Evolutionary conservation across 768 basidiomycete genomes (phyloP).

Genomic region (Lactifluus pinguis): DNA sequence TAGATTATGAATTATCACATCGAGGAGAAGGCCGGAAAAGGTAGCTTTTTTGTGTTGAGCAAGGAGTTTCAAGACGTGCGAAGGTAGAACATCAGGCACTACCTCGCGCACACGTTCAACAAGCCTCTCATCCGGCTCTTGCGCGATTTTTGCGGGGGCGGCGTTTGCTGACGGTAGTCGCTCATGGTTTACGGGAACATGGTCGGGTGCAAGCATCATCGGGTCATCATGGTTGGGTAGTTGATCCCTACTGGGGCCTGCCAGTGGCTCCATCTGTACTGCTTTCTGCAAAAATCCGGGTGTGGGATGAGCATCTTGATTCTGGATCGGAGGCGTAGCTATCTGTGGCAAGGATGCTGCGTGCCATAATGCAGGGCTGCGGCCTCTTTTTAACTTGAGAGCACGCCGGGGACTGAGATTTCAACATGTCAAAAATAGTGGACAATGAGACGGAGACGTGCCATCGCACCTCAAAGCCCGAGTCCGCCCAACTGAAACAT

Average conservation of each 20-base stretch:
- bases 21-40: conserved; percentile 34
- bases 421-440: neutral
- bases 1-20: conserved; percentile 48
- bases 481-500: neutral
- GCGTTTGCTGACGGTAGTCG: neutral
- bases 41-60: conserved; percentile 33
- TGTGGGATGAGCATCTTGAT: neutral
- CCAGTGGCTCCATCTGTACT: neutral
- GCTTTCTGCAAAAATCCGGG: neutral
- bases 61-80: conserved; percentile 43
- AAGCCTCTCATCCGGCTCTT: conserved; percentile 21
- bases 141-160: neutral
- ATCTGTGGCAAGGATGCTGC: neutral
- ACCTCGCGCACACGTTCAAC: conserved; percentile 55
- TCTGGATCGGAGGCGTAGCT: neutral
- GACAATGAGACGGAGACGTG: neutral
- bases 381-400: neutral
- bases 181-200: neutral
- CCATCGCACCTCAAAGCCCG: conserved; percentile 4
- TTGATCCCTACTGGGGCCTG: neutral
- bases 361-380: neutral
- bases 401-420: neutral
- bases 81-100: conserved; percentile 57
- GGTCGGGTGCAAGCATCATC: neutral
- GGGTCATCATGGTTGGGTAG: neutral